Base-by-base conservation (phyloP, 768 basidiomycete genomes). In the Inosperma sp. region DNA sequence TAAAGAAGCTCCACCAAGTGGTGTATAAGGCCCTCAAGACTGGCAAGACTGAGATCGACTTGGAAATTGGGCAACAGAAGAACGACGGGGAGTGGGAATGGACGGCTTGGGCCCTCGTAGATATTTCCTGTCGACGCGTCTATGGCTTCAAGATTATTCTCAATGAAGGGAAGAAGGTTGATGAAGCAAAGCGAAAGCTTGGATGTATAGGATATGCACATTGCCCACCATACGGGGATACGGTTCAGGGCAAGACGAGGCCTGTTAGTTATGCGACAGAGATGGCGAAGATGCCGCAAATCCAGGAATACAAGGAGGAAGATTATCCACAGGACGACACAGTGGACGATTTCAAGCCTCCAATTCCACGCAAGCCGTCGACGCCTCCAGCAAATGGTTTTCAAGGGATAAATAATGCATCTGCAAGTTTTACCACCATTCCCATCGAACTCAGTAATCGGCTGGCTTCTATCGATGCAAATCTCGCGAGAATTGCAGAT, bases 131-230 rank as follows among this genome's bases (percentile, higher is more conserved):
- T 52, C 62, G 65, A 14, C 57, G 68, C 1, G 68, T 73, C 6
- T 73, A 73, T 35, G 72, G 68, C 2, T 66, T 73, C 62, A 73
- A 73, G 52, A 59, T 73, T 26, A 58, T 71, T 27, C 29, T 73
- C 23, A 58, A 62, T 14, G 63, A 70, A 55, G 64, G 66, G 6
- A 58, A 60, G 13, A 57, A 50, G 16, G 63, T 34, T 25, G 50
- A 51, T 23, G 50, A 44, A 25, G 21, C 23, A 3, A 67, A 68
- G 46, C 59, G 59, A 25, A 33, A 26, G 42, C 59, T 64, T 19
- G 70, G 62, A 6, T 70, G 63, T 42, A 29, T 71, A 21, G 69
- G 68, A 14, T 72, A 73, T 49, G 68, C 67, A 8, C 55, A 59
- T n/a, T 71, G 69, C 54, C 72, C 71, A 4, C 43, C 43, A 1